phyloP scores from a whole-genome alignment of 2,329 filamentous ascomycete species.

The Alternaria novae-zelandiae region DNA sequence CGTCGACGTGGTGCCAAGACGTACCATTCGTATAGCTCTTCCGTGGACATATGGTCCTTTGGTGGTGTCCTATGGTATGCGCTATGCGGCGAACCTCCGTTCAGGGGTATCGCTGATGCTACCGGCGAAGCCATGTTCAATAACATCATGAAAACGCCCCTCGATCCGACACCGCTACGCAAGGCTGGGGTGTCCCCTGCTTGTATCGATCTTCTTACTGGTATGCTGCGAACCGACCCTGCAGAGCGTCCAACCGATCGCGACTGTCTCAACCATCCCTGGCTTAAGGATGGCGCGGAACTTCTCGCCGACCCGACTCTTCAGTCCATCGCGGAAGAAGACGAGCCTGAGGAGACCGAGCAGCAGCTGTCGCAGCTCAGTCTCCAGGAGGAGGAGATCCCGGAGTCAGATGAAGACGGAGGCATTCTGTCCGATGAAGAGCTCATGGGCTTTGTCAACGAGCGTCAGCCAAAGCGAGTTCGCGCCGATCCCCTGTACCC shows the following conservation, averaged over 20 bases:
- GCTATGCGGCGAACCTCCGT: constrained; percentile 81
- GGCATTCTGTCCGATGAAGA: constrained; percentile 42
- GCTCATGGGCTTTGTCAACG: constrained; percentile 37
- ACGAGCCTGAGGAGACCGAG: constrained; percentile 64
- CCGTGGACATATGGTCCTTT: constrained; percentile 95
- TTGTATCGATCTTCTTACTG: constrained; percentile 75
- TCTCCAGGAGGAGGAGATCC: constrained; percentile 52
- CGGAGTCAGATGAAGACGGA: constrained; percentile 36
- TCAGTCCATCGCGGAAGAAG: constrained; percentile 58
- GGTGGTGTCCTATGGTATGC: constrained; percentile 90
- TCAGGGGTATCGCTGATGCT: constrained; percentile 76
- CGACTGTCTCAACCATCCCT: constrained; percentile 73
- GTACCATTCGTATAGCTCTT: constrained; percentile 78
- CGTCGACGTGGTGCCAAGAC: constrained; percentile 61
- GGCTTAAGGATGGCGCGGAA: constrained; percentile 67
- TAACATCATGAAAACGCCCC: constrained; percentile 79
- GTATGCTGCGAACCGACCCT: constrained; percentile 85
- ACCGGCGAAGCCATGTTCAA: constrained; percentile 81
- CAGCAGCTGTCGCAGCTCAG: constrained; percentile 58
- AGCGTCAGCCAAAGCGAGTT: constrained; percentile 53
- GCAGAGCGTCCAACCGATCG: constrained; percentile 75
- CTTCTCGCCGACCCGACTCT: constrained; percentile 38
- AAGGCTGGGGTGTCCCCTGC: constrained; percentile 64
- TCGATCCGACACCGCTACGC: constrained; percentile 71
- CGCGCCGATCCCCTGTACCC: constrained; percentile 49